These are phyloP conservation scores for Centella asiatica DNA, from an alignment of 129 eudicot species.

Conservation along the genomic window DNA sequence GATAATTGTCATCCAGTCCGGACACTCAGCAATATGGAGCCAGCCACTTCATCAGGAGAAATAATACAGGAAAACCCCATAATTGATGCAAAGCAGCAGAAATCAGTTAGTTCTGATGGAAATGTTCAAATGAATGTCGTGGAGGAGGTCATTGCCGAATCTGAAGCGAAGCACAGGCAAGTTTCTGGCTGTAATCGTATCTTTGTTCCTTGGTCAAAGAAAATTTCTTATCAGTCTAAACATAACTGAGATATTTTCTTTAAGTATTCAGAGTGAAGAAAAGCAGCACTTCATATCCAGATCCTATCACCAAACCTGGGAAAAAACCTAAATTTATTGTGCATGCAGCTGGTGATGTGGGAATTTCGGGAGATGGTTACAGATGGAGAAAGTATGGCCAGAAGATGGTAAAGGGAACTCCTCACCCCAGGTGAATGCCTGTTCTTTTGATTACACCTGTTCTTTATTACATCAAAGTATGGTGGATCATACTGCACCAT, in stretches of 20 bases:
- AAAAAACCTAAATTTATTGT: constrained; percentile 74
- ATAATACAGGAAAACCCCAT: constrained; percentile 14
- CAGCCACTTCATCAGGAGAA: constrained; percentile 23
- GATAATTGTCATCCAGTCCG: constrained; percentile 11
- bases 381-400: no score
- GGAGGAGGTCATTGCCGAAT: constrained; percentile 41
- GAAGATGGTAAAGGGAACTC: constrained; percentile 71
- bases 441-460: not conserved
- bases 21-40: constrained; percentile 11
- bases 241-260: constrained; percentile 1
- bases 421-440: constrained; percentile 70
- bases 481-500: not conserved
- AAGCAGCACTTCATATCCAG: constrained; percentile 31
- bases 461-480: not conserved
- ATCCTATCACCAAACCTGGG: constrained; percentile 37
- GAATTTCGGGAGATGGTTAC: constrained; percentile 70
- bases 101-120: constrained; percentile 33
- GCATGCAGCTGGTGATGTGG: constrained; percentile 71
- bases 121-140: constrained; percentile 26
- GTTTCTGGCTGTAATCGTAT: constrained; percentile 5
- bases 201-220: not conserved
- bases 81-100: constrained; percentile 25
- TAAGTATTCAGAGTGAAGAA: constrained; percentile 52
- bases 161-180: constrained; percentile 50
- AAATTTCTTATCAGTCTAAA: not conserved